Evolutionary conservation across 306 rosid genomes (phyloP).

Genomic region (Vigna nakashimae): DNA sequence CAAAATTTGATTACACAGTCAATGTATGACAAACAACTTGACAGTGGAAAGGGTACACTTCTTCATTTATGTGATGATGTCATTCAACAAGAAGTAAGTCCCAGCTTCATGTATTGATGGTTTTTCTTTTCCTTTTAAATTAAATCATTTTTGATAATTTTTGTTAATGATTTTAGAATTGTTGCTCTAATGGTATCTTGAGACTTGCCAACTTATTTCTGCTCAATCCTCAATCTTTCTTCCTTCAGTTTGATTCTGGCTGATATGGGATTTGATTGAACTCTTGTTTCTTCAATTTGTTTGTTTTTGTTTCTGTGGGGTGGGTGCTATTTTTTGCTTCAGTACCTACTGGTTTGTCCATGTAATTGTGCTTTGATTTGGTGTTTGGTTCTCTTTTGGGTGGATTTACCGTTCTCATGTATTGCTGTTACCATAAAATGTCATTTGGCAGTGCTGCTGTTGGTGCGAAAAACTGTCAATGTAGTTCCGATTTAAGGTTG

Average conservation of each 20-base stretch:
- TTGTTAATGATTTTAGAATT: not conserved
- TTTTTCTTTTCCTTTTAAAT: not conserved
- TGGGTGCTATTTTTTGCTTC: not conserved
- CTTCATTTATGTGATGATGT: slow-evolving; percentile 99
- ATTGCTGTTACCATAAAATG: not conserved
- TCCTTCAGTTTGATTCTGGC: not conserved
- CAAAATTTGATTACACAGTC: slow-evolving; percentile 97
- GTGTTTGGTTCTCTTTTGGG: not conserved
- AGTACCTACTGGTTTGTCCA: not conserved
- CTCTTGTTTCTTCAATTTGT: not conserved
- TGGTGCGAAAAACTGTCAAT: not conserved
- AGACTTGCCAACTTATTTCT: not conserved
- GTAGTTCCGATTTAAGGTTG: not conserved
- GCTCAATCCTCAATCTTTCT: not conserved
- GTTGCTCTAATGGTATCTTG: slow-evolving; percentile 16
- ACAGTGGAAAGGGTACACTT: slow-evolving; percentile 97
- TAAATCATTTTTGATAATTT: slow-evolving; percentile 12
- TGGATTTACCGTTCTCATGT: not conserved
- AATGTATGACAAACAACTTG: slow-evolving; percentile 95
- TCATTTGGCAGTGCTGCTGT: not conserved
- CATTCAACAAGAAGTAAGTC: slow-evolving; percentile 95
- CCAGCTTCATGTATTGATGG: slow-evolving; percentile 34
- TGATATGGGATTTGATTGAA: not conserved
- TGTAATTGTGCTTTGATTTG: slow-evolving; percentile 2
- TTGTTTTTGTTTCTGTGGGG: not conserved